Percentiles rank a stretch among this genome's conserved stretches.
Evolutionary conservation across 1,284 basidiomycete species (phyloP).

Genomic region (Phylloboletellus chloephorus): DNA sequence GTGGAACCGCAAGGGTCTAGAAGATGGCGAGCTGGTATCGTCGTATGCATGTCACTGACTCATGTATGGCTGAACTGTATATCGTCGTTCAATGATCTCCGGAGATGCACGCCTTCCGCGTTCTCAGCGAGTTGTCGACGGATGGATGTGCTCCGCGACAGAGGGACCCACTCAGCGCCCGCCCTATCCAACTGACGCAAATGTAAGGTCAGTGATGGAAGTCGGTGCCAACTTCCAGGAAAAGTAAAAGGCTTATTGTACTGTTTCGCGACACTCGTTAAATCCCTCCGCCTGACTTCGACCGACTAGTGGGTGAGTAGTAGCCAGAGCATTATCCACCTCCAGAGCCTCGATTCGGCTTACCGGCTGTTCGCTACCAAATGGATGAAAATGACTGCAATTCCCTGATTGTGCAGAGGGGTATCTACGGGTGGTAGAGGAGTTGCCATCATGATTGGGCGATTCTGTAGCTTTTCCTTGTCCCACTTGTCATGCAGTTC

Average conservation of each 20-base stretch:
- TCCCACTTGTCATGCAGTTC: conserved; percentile 31
- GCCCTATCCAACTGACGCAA: too few relatives aligned
- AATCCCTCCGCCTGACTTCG: background rate
- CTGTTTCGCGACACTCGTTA: too few relatives aligned
- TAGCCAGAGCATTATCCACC: too few relatives aligned
- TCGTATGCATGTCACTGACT: conserved; percentile 11
- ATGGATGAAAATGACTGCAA: background rate
- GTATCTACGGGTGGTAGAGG: conserved; percentile 11
- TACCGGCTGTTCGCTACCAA: background rate
- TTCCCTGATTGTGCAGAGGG: background rate
- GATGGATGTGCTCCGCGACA: conserved; percentile 12
- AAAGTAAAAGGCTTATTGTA: too few relatives aligned
- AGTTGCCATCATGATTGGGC: conserved; percentile 30
- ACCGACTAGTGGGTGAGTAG: too few relatives aligned
- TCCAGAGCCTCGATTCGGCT: background rate
- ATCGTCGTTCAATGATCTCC: too few relatives aligned
- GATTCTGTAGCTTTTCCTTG: conserved; percentile 38
- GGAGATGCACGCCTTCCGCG: background rate
- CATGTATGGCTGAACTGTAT: too few relatives aligned
- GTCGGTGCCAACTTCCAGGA: too few relatives aligned
- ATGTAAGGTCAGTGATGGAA: too few relatives aligned
- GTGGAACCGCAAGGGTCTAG: conserved; percentile 4
- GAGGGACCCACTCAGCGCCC: background rate
- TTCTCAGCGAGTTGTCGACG: conserved; percentile 3
- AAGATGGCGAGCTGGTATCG: background rate